phyloP scores from a whole-genome alignment of 495 filamentous ascomycete genomes.

The Hypoxylon fragiforme region DNA sequence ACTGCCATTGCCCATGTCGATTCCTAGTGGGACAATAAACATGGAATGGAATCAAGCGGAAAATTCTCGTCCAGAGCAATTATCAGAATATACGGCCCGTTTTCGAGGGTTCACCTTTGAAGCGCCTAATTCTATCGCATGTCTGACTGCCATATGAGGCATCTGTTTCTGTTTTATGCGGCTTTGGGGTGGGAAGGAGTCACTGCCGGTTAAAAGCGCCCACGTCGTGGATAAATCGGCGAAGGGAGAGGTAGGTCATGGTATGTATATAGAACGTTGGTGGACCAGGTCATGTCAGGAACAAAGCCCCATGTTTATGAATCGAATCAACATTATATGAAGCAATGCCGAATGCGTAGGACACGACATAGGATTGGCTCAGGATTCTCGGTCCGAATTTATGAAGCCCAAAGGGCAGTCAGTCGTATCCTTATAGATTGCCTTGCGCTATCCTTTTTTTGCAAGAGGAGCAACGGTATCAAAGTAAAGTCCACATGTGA shows the following conservation, averaged over 20 bases:
- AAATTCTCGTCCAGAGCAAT: slow-evolving; percentile 16
- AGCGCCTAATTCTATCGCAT: slow-evolving; percentile 8
- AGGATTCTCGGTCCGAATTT: slow-evolving; percentile 33
- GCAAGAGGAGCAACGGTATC: slow-evolving; percentile 7
- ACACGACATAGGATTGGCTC: slow-evolving; percentile 15
- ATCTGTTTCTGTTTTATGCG: slow-evolving; percentile 11
- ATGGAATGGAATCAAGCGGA: slow-evolving; percentile 15
- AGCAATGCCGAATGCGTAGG: slow-evolving; percentile 19
- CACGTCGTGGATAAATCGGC: slow-evolving; percentile 31
- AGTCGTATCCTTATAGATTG: slow-evolving; percentile 23
- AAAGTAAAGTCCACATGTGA: no score
- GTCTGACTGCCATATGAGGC: slow-evolving; percentile 22
- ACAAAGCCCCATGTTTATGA: slow-evolving; percentile 19
- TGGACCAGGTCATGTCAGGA: slow-evolving; percentile 32
- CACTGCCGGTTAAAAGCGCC: slow-evolving; percentile 29
- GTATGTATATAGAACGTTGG: slow-evolving; percentile 15
- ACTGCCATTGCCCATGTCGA: background rate
- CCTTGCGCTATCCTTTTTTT: slow-evolving; percentile 9
- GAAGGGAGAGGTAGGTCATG: slow-evolving; percentile 28
- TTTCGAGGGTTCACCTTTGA: slow-evolving; percentile 18
- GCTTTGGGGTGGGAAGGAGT: slow-evolving; percentile 23
- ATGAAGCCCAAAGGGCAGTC: slow-evolving; percentile 21
- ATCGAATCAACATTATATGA: slow-evolving; percentile 14
- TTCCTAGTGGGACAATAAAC: background rate
- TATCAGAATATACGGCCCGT: slow-evolving; percentile 22